Conservation (phyloP, 768 basidiomycete genomes). For the Podaxis carcinomalis region DNA sequence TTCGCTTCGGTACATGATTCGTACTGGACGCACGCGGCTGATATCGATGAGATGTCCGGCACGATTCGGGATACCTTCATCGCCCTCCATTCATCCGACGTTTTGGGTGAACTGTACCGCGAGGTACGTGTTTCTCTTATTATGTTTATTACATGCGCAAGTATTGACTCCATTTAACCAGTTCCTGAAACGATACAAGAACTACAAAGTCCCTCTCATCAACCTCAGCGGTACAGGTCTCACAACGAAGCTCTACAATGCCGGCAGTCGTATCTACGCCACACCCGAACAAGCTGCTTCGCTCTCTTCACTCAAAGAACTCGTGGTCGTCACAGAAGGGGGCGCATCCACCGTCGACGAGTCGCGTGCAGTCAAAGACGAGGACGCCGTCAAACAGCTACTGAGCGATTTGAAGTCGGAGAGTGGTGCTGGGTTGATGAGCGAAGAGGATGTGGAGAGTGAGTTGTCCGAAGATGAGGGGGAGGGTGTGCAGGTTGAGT, state of each 20-base stretch:
- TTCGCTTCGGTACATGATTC: slow-evolving; percentile 99
- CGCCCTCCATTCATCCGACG: slow-evolving; percentile 82
- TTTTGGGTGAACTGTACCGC: slow-evolving; percentile 62
- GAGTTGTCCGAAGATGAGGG: slow-evolving; percentile 13
- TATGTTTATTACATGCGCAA: neutral
- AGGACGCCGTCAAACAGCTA: neutral
- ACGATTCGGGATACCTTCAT: slow-evolving; percentile 94
- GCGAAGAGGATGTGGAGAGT: slow-evolving; percentile 15
- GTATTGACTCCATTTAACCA: slow-evolving; percentile 20
- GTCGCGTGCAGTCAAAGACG: slow-evolving; percentile 7
- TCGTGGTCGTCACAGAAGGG: slow-evolving; percentile 37
- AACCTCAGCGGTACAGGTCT: slow-evolving; percentile 30
- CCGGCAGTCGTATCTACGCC: slow-evolving; percentile 42
- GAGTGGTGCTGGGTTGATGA: slow-evolving; percentile 15
- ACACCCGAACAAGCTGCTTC: slow-evolving; percentile 34
- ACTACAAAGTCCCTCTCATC: slow-evolving; percentile 60
- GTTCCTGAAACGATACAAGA: slow-evolving; percentile 77
- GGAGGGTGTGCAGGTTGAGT: slow-evolving; percentile 10
- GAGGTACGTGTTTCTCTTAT: slow-evolving; percentile 52
- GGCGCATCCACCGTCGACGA: slow-evolving; percentile 29
- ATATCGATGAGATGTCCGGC: slow-evolving; percentile 83
- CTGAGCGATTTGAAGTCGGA: slow-evolving; percentile 3
- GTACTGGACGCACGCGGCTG: slow-evolving; percentile 94
- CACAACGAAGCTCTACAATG: slow-evolving; percentile 34
- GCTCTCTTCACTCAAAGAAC: slow-evolving; percentile 24